Evolutionary conservation across 225 moss, liverwort and hornwort genomes (phyloP), one percentile per base, ranked within the genome.

Genomic region (Antitrichia curtipendula): DNA sequence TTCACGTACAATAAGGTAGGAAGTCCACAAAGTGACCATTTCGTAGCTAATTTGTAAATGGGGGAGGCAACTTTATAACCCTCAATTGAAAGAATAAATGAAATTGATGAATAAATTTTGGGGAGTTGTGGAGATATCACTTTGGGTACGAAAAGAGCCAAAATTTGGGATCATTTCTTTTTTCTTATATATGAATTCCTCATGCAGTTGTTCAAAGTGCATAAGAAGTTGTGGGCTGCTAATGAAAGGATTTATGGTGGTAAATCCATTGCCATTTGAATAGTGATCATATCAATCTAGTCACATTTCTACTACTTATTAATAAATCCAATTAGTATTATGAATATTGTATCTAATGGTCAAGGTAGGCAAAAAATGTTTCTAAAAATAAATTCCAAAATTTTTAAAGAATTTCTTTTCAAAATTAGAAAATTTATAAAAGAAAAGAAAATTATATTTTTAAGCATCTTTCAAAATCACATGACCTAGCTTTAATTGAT

Each of bases 281-380:
- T 10, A 54, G 24, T 0, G 2, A 0, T 23, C 5, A 5, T 3
- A 0, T n/a, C 13, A 36, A 0, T 54, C 6, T 0, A 76, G 0
- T 25, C 1, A 24, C 54, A 0, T 25, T n/a, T 77, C n/a, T 10
- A n/a, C 2, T 1, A 53, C 1, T 56, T 14, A 34, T 25, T 6
- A 77, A 25, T n/a, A n/a, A n/a, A 0, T 38, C 1, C 10, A 54
- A 56, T 25, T 9, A 8, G 2, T 36, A 54, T 1, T 56, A 25
- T n/a, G 25, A 54, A 22, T 77, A n/a, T 56, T 0, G 2, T 25
- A 25, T 1, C 0, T 0, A 0, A 1, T 56, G 4, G 22, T n/a
- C 4, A 9, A 0, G 2, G 1, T 77, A 24, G 3, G 10, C 1
- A 16, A 54, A 28, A 24, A 6, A 2, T 16, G 8, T 1, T 10